These are phyloP conservation scores for Cladosporium sp. DNA, from an alignment of 2,329 filamentous ascomycete species.

Conservation along the genomic window DNA sequence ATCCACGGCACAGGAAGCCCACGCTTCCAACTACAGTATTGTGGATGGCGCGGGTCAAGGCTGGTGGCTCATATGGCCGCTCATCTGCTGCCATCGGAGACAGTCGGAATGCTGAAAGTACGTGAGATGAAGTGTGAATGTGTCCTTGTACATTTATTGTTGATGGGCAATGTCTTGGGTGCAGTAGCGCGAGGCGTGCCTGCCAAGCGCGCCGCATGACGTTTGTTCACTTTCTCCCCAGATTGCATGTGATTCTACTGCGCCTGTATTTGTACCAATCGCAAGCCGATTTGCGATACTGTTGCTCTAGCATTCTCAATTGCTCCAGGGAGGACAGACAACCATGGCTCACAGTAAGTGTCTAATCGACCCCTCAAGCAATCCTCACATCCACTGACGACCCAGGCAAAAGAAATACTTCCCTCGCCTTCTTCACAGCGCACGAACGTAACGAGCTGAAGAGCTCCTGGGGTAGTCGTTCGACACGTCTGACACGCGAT, in stretches of 20 bases:
- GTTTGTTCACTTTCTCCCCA: background rate
- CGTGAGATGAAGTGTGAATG: background rate
- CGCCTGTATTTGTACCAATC: too few species aligned
- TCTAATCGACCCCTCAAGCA: background rate
- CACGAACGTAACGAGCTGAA: conserved; percentile 83
- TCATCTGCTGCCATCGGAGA: conserved; percentile 31
- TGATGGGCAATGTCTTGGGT: background rate
- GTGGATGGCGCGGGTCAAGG: conserved; percentile 71
- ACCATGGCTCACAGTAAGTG: conserved; percentile 27
- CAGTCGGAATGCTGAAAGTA: background rate
- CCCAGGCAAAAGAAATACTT: conserved; percentile 74
- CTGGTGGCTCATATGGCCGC: conserved; percentile 51
- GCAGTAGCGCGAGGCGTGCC: background rate
- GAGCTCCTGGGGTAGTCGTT: conserved; percentile 73
- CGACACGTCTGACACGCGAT: conserved; percentile 81
- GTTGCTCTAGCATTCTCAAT: background rate
- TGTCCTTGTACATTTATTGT: background rate
- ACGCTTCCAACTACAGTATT: conserved; percentile 69
- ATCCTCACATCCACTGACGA: conserved; percentile 14
- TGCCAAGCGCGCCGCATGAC: conserved; percentile 15
- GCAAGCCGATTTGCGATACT: too few species aligned
- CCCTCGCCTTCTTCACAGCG: conserved; percentile 86
- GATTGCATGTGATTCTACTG: background rate
- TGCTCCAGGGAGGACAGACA: background rate
- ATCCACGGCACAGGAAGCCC: conserved; percentile 65